phyloP scores from a whole-genome alignment of 306 rosid genomes.

The Ceratonia siliqua region DNA sequence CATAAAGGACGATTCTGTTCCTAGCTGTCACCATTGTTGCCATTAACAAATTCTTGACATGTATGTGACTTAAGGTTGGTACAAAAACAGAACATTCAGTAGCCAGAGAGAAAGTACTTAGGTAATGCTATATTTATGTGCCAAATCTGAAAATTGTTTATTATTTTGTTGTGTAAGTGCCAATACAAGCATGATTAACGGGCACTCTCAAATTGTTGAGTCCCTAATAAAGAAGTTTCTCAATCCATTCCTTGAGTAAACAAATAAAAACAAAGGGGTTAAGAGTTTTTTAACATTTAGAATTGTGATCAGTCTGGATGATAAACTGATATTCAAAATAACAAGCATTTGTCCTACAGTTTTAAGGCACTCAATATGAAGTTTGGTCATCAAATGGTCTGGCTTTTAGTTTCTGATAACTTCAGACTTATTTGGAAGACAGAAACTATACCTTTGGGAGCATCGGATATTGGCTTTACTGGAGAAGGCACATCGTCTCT shows the following conservation, averaged over 20 bases:
- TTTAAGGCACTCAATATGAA: constrained; percentile 5
- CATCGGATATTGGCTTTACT: constrained; percentile 47
- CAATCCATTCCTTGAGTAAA: not conserved
- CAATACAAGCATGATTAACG: not conserved
- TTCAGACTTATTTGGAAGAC: constrained; percentile 3
- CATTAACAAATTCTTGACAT: not conserved
- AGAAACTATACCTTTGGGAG: constrained; percentile 60
- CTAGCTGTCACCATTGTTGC: not conserved
- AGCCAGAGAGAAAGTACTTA: not conserved
- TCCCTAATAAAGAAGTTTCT: constrained; percentile 1
- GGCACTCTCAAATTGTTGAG: not conserved
- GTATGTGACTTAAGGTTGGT: not conserved
- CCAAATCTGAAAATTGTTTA: not conserved
- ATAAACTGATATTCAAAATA: not conserved
- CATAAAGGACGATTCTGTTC: not conserved
- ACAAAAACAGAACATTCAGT: constrained; percentile 1
- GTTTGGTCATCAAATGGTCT: not conserved
- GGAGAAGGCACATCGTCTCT: constrained; percentile 67
- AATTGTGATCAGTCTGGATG: not conserved
- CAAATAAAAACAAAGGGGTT: not conserved
- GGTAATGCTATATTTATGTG: not conserved
- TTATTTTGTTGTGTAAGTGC: not conserved
- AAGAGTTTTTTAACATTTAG: not conserved
- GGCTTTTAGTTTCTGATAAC: constrained; percentile 5
- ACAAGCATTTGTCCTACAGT: not conserved